phyloP scores from a whole-genome alignment of 805 yeast species.

The Millerozyma acaciae region DNA sequence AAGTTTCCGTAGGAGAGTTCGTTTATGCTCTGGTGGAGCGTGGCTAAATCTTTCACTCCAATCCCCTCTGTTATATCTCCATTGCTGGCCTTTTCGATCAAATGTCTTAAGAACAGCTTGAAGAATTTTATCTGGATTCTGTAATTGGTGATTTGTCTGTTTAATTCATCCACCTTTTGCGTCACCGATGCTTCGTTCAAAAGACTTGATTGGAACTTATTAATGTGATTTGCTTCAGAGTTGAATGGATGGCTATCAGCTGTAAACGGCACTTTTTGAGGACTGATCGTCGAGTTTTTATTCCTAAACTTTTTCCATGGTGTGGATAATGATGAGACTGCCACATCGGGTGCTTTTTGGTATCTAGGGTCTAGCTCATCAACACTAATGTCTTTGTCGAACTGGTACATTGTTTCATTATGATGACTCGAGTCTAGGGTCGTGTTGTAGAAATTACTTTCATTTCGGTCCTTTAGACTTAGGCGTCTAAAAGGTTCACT shows the following conservation, averaged over 20 bases:
- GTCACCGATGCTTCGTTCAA: conserved; percentile 16
- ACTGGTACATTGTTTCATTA: conserved; percentile 21
- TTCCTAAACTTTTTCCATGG: background rate
- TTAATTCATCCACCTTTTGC: conserved; percentile 24
- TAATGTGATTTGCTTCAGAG: too few relatives aligned
- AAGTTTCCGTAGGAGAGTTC: conserved; percentile 10
- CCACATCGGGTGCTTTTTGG: too few relatives aligned
- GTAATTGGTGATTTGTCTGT: conserved; percentile 34
- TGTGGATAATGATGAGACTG: too few relatives aligned
- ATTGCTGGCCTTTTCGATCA: conserved; percentile 20
- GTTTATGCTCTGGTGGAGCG: conserved; percentile 15
- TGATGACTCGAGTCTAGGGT: conserved; percentile 11
- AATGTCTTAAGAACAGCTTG: conserved; percentile 36
- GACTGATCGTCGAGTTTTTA: too few relatives aligned
- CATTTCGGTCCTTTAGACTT: too few relatives aligned
- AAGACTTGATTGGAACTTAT: too few relatives aligned
- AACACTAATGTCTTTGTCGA: conserved; percentile 19
- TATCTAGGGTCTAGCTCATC: too few relatives aligned
- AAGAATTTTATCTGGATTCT: conserved; percentile 36
- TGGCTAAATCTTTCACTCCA: conserved; percentile 15
- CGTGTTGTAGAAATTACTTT: conserved; percentile 4
- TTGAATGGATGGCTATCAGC: too few relatives aligned
- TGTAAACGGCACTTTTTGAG: too few relatives aligned
- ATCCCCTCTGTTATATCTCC: conserved; percentile 5
- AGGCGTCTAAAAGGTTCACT: conserved; percentile 11